Evolutionary conservation across 768 basidiomycete species (phyloP), one percentile per base, ranked within the genome.

Genomic region (Albatrellus ellisii): DNA sequence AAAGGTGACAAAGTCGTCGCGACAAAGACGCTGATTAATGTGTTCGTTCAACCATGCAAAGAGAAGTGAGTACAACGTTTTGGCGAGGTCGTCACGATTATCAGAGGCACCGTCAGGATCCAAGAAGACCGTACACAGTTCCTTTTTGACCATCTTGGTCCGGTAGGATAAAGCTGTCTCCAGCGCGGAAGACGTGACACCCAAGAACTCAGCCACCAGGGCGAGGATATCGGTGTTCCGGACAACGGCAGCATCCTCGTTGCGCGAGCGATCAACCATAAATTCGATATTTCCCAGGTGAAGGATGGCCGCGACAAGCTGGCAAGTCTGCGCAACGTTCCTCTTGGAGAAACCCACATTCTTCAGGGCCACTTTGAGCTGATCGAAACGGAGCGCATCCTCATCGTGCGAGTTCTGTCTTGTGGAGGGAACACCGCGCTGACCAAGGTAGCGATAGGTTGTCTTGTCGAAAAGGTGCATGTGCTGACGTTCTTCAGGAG

Each of bases 271-370:
- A 59, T 94, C 91, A 46, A 85, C 69, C 11, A 68, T 79, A 59
- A 98, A 98, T 54, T 95, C 87, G 49, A 99, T 72, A 55, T 98
- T 94, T 22, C 95, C 94, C 20, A 98, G 77, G 55, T 98, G 95
- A 22, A 98, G 74, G 57, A 99, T 98, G 31, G 90, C 87, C 10
- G 95, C 92, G 41, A 97, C 60, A 37, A 98, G 75, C 59, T 97
- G 94, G 58, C 89, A 97, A 0, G 90, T 84, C 56, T 95, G 90
- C 0, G 92, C 91, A 41, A 99, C 91, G 47, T 90, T 82, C 25
- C 90, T 75, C 58, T 97, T 98, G 6, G 90, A 91, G 46, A 98
- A 69, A 0, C 92, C 95, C 31, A 97, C 79, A 9, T 78, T 73
- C 66, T 97, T 97, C 57, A 99, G 75, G 0, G 90, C 94, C 51